Evolutionary conservation across 352 stramenopile genomes (phyloP), one percentile per base, ranked within the genome.

Genomic region (Phytophthora vignae): DNA sequence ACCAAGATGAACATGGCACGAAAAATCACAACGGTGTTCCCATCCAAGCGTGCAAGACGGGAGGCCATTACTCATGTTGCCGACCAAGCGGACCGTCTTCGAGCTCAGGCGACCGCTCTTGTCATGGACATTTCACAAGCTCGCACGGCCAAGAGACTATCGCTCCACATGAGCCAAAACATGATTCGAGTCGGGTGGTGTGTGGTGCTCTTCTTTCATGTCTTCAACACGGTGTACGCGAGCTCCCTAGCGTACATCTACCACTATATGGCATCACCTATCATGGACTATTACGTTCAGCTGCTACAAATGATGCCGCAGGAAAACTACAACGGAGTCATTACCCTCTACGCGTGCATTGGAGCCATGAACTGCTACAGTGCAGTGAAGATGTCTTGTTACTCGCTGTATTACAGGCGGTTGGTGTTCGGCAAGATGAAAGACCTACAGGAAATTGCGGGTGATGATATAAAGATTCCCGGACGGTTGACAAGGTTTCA

Each of bases 301-400:
- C 38, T 79, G 22, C 38, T 82, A 3, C 62, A 67, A 29, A 77
- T 77, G 64, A 82, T 77, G 75, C 67, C 67, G n/a, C 75, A 77
- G 40, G 22, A 73, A 29, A 74, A 82, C 21, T 73, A 79, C 49
- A 59, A 52, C 11, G 22, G 54, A 48, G 22, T 75, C 2, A 62
- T 75, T 19, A 17, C 29, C 17, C 67, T 82, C 4, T 79, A 82
- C 46, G 54, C 33, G 2, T 62, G 42, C 0, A 79, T 82, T 21
- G 56, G 70, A 21, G 67, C 67, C 12, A 60, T 77, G 57, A 79
- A 77, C 38, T 63, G 73, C 38, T 77, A 72, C 50, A 72, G 59
- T 52, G 64, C 67, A 3, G 17, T 76, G 7, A 60, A 77, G 27
- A 82, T 77, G 74, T 60, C 63, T 7, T 48, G 73, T 14, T 78